phyloP scores from a whole-genome alignment of 345 rosid species.

The Sapria himalayana region DNA sequence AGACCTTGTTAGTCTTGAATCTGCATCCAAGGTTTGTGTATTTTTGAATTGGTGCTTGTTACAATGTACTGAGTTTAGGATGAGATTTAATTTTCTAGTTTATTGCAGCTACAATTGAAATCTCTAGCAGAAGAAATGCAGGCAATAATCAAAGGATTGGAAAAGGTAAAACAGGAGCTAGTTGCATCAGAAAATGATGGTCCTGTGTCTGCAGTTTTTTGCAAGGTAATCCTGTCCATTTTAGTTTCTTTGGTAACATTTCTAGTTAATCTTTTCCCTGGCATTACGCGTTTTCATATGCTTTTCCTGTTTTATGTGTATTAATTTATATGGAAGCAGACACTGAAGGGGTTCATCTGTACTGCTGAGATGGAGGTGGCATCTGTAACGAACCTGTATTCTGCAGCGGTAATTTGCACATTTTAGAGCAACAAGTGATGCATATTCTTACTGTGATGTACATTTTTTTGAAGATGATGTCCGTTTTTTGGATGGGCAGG shows the following conservation, averaged over 20 bases:
- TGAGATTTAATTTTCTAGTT: conserved; percentile 6
- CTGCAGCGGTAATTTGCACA: conserved; percentile 52
- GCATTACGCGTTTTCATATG: conserved; percentile 5
- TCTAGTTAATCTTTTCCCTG: background rate
- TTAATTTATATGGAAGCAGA: too few relatives aligned
- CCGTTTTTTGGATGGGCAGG: conserved; percentile 29
- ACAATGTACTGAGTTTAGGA: conserved; percentile 1
- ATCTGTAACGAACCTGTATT: conserved; percentile 52
- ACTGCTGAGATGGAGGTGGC: conserved; percentile 67
- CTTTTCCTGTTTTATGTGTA: conserved; percentile 4
- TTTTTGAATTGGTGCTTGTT: conserved; percentile 6
- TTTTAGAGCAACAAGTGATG: conserved; percentile 9
- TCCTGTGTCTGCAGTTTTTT: conserved; percentile 75
- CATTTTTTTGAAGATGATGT: conserved; percentile 4
- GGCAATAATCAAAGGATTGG: conserved; percentile 87
- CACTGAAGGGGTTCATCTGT: conserved; percentile 54
- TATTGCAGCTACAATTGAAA: conserved; percentile 79
- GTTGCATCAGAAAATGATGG: conserved; percentile 80
- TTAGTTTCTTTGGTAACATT: background rate
- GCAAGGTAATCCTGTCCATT: conserved; percentile 26
- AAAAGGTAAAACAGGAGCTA: conserved; percentile 80
- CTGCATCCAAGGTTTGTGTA: conserved; percentile 57
- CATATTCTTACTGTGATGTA: background rate
- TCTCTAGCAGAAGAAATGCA: conserved; percentile 98
- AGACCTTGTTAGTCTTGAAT: conserved; percentile 72